Base-by-base conservation (phyloP, 768 basidiomycete species). In the Boletus bicolor region DNA sequence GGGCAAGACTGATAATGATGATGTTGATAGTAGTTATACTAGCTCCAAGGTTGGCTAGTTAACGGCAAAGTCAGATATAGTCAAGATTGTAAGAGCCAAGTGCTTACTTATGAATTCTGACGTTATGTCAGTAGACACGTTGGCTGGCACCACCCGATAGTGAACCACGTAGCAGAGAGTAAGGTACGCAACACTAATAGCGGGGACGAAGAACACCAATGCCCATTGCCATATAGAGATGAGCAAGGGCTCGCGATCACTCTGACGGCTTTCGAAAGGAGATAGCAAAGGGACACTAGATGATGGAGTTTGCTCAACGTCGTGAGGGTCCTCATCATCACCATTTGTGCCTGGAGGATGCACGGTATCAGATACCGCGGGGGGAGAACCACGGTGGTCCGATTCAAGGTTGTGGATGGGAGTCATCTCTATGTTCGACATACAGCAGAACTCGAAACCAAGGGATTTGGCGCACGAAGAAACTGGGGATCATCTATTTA, bases 131-230 rank as follows among this genome's bases (percentile, higher is more conserved):
- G 47, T n/a, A 2, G 58, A 7, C 5, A 62, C 35, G 2, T 26
- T 35, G 28, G 43, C 53, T 19, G 52, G 55, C 8, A 63, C 61
- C 28, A 58, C 48, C 8, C 37, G 60, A 50, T 58, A 55, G 48
- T 62, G 61, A 36, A 63, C 61, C 36, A 49, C 48, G n/a, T 62
- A 63, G 14, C 60, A 63, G 35, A 63, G 62, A 4, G 44, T 19
- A 44, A 63, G 61, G 24, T 62, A 63, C 1, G 49, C 53, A 15
- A 55, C 35, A 11, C 35, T 53, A 5, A 63, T 41, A 5, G n/a
- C 9, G 10, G 56, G 53, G 17, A 32, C 44, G 2, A 62, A 9
- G 24, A 62, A 3, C 9, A 53, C n/a, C 38, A 42, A 14, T 35
- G 37, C 34, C 60, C 56, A 55, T 48, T 53, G 42, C 53, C 47